Conservation (phyloP, 2,329 filamentous ascomycete genomes). For the Alternaria consortialis region DNA sequence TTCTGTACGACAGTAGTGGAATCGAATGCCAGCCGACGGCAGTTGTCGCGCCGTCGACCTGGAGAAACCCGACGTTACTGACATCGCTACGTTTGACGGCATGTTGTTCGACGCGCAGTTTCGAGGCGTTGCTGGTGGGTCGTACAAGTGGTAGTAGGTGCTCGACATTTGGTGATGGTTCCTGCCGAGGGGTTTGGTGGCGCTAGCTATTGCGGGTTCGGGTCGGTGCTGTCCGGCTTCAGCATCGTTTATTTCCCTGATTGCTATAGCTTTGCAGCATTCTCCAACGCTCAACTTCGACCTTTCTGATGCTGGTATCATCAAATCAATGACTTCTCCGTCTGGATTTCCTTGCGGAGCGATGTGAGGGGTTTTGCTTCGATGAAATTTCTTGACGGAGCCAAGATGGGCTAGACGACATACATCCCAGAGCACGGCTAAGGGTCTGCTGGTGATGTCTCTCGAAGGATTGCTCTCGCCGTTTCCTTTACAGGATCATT, state of each 20-base stretch:
- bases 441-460: not conserved
- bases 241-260: not conserved
- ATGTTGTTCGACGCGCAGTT: not conserved
- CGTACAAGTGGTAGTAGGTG: not conserved
- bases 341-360: not conserved
- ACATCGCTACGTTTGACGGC: not conserved
- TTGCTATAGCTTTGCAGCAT: not conserved
- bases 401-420: not conserved
- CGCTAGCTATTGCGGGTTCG: conserved; percentile 1
- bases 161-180: not conserved
- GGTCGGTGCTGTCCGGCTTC: conserved; percentile 3
- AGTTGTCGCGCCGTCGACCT: not conserved
- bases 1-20: not conserved
- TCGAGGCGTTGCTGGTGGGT: not conserved
- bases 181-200: not conserved
- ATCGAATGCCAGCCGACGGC: not conserved
- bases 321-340: not conserved
- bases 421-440: not conserved
- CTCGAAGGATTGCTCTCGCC: not conserved
- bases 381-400: not conserved
- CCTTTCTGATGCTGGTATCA: not conserved
- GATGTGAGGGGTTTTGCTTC: not conserved
- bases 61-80: not conserved
- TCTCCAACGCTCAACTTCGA: not conserved
- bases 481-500: not conserved